Evolutionary conservation across 257 asterid genomes (phyloP).

Genomic region (Paulownia fortunei): DNA sequence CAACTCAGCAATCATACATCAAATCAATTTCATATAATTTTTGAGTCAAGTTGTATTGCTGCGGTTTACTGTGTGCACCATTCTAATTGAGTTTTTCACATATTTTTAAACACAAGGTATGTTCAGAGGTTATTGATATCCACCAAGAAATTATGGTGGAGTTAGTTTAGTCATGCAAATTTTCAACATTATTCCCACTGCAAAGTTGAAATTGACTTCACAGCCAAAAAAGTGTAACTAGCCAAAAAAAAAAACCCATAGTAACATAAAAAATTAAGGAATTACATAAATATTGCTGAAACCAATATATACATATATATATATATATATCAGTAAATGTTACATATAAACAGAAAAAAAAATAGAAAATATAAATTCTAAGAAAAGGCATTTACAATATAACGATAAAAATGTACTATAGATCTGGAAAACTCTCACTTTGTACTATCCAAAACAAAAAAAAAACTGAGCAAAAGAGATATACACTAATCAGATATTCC

Average conservation of each 20-base stretch:
- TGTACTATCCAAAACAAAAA: background rate
- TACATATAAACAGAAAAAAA: background rate
- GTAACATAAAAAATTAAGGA: background rate
- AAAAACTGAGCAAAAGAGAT: background rate
- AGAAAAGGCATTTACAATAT: background rate
- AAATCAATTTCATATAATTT: background rate
- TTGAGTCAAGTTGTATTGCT: background rate
- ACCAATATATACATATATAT: background rate
- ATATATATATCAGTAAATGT: background rate
- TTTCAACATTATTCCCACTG: background rate
- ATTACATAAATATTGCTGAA: background rate
- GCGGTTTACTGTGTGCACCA: background rate
- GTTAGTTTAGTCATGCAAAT: background rate
- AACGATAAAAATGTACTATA: background rate
- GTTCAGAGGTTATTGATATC: background rate
- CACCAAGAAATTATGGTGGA: background rate
- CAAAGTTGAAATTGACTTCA: constrained; percentile 4
- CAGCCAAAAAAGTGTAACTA: background rate
- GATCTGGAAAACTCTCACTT: constrained; percentile 2
- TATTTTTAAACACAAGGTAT: background rate
- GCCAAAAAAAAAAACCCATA: background rate
- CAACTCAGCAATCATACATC: background rate
- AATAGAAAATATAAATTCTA: background rate
- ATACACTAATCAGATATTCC: background rate
- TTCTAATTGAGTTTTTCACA: background rate